A percentile compares a stretch with the other conserved stretches of the same genome.
Evolutionary conservation across 495 filamentous ascomycete genomes (phyloP).

Genomic region (Penicillium egyptiacum): DNA sequence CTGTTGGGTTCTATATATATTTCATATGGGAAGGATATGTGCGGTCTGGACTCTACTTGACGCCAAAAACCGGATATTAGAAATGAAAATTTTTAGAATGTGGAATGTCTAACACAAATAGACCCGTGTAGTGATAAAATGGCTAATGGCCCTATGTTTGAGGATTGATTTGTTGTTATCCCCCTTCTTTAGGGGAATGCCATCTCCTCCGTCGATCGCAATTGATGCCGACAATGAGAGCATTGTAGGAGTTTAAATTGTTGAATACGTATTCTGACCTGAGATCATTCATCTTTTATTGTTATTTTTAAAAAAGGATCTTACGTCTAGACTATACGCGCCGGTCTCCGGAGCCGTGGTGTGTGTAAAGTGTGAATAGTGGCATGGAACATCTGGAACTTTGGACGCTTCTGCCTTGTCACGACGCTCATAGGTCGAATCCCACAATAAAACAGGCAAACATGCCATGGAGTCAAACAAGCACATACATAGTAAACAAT

Average conservation of each 20-base stretch:
- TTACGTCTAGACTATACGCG: no score
- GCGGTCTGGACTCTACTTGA: not conserved
- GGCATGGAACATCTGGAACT: not conserved
- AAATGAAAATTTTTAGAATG: not conserved
- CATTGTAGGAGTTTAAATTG: not conserved
- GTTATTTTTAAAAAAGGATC: no score
- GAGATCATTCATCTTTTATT: not conserved
- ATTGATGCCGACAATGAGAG: not conserved
- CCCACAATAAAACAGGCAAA: not conserved
- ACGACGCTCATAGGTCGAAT: not conserved
- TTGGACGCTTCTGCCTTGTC: not conserved
- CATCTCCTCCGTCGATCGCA: not conserved
- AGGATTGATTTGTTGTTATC: conserved; percentile 12
- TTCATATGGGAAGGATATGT: not conserved
- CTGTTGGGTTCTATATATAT: not conserved
- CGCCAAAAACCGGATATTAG: not conserved
- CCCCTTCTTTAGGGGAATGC: conserved; percentile 20
- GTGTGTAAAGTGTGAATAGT: conserved; percentile 1
- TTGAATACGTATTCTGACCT: not conserved
- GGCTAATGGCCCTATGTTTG: not conserved
- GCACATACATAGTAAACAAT: not conserved
- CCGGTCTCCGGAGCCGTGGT: no score
- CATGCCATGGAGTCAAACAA: not conserved
- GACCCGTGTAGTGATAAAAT: not conserved
- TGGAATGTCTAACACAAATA: conserved; percentile 1